Evolutionary conservation across 257 asterid species (phyloP).

Genomic region (Penstemon newberryi): DNA sequence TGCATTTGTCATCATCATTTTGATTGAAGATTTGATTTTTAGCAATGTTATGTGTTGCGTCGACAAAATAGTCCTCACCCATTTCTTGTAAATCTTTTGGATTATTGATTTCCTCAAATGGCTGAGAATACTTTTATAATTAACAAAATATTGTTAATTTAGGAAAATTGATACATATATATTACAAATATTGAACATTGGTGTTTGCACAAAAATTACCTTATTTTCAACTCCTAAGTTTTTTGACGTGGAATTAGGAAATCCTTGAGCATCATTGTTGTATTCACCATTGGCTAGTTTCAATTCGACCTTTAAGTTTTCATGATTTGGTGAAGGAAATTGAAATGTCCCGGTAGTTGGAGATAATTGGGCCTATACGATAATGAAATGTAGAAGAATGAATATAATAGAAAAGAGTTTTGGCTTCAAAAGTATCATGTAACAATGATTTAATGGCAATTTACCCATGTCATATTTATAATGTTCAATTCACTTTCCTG

Average conservation of each 20-base stretch:
- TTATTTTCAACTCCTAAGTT: slow-evolving; percentile 12
- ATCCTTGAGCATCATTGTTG: slow-evolving; percentile 15
- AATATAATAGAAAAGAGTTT: too few species aligned
- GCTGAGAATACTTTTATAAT: slow-evolving; percentile 29
- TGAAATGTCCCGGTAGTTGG: slow-evolving; percentile 75
- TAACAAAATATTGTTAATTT: background rate
- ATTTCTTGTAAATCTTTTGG: slow-evolving; percentile 30
- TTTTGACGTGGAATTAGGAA: slow-evolving; percentile 1
- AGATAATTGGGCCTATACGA: slow-evolving; percentile 44
- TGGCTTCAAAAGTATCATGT: too few species aligned
- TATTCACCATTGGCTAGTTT: slow-evolving; percentile 25
- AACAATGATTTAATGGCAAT: too few species aligned
- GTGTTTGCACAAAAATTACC: slow-evolving; percentile 23
- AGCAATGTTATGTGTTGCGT: background rate
- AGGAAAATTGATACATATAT: background rate
- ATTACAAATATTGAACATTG: too few species aligned
- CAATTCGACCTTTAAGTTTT: slow-evolving; percentile 30
- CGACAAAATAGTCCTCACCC: slow-evolving; percentile 13
- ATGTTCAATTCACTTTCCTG: too few species aligned
- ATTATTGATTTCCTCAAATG: slow-evolving; percentile 26
- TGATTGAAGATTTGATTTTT: slow-evolving; percentile 17
- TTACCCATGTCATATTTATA: too few species aligned
- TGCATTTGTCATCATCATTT: slow-evolving; percentile 21
- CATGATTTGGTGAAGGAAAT: slow-evolving; percentile 31
- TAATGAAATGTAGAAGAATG: too few species aligned